A percentile compares a stretch with the other conserved stretches of the same genome.
phyloP scores from a whole-genome alignment of 2,329 filamentous ascomycete genomes.

The Colletotrichum limetticola region DNA sequence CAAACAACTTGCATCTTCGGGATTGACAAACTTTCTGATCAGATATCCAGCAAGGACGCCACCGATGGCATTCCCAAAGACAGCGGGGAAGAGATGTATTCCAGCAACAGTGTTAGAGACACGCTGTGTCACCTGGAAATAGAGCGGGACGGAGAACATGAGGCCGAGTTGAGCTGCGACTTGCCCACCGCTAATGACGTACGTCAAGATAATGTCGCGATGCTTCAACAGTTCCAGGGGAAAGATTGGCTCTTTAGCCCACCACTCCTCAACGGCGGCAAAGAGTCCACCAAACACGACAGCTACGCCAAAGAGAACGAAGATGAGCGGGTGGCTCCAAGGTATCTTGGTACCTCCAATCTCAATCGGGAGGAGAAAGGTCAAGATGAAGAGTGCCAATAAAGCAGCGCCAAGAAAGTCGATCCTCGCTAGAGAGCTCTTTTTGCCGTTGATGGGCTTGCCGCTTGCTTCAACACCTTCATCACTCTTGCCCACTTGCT shows the following conservation, averaged over 20 bases:
- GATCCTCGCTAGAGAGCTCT: conserved; percentile 53
- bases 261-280: conserved; percentile 30
- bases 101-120: conserved; percentile 68
- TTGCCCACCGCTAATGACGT: conserved; percentile 64
- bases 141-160: conserved; percentile 75
- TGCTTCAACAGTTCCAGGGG: conserved; percentile 64
- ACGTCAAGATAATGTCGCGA: conserved; percentile 63
- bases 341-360: conserved; percentile 65
- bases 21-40: conserved; percentile 56
- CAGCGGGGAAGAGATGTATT: conserved; percentile 72
- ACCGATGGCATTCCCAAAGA: conserved; percentile 73
- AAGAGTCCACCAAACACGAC: conserved; percentile 24
- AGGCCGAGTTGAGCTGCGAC: conserved; percentile 60
- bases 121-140: conserved; percentile 73
- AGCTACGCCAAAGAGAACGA: conserved; percentile 48
- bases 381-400: conserved; percentile 66
- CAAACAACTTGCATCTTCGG: not conserved
- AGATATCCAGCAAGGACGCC: conserved; percentile 68
- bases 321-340: conserved; percentile 62
- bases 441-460: not conserved
- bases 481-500: not conserved
- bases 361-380: conserved; percentile 65
- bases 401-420: conserved; percentile 68
- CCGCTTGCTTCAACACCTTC: not conserved
- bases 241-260: conserved; percentile 67